Conservation (phyloP, 108 stramenopile species). For the Aurantiochytrium sp. region DNA sequence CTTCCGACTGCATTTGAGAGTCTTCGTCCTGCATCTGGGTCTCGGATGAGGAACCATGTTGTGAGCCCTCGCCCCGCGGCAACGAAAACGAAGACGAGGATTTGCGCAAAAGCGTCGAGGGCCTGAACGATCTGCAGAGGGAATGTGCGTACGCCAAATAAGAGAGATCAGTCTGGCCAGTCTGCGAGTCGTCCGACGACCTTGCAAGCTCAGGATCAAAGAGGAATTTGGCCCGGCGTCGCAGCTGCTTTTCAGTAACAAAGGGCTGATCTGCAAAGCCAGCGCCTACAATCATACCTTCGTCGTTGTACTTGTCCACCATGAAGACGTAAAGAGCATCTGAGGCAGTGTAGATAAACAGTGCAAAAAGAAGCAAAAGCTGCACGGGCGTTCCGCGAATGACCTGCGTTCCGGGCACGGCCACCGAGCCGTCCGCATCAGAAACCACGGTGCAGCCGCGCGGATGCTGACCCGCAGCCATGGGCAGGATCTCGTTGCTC, state of each 20-base stretch:
- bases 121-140: not conserved
- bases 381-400: not conserved
- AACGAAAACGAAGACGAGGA: too few relatives aligned
- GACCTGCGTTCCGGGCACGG: slow-evolving; percentile 4
- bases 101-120: not conserved
- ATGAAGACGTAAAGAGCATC: not conserved
- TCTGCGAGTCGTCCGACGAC: not conserved
- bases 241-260: not conserved
- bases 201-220: not conserved
- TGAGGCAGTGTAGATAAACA: slow-evolving; percentile 13
- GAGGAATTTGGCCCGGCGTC: not conserved
- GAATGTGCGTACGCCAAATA: not conserved
- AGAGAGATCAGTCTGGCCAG: not conserved
- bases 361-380: not conserved
- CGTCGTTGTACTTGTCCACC: slow-evolving; percentile 1
- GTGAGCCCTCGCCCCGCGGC: too few relatives aligned
- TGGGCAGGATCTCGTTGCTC: not conserved
- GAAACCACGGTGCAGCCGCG: slow-evolving; percentile 5
- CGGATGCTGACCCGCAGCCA: not conserved
- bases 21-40: too few relatives aligned
- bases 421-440: not conserved
- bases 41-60: too few relatives aligned
- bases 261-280: not conserved
- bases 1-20: too few relatives aligned
- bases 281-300: not conserved